Evolutionary conservation across 2,329 filamentous ascomycete genomes (phyloP).

Genomic region (Alternaria alternata): DNA sequence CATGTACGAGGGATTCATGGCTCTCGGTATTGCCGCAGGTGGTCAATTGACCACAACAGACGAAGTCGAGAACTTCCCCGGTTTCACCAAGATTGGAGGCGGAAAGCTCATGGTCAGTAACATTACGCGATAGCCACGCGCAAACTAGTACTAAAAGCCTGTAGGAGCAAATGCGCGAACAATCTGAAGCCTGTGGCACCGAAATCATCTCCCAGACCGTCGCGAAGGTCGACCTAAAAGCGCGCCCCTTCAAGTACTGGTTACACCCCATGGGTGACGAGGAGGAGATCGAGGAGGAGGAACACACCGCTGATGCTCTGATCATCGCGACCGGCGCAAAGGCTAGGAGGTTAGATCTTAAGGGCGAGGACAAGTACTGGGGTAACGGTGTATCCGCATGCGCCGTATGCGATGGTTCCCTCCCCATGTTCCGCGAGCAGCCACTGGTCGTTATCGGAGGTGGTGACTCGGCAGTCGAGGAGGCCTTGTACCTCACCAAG

Average conservation of each 20-base stretch:
- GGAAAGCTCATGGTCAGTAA: conserved; percentile 78
- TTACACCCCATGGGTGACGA: conserved; percentile 77
- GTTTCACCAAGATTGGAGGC: conserved; percentile 91
- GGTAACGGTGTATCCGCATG: conserved; percentile 96
- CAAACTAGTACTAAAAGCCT: conserved; percentile 19
- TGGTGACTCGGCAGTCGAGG: conserved; percentile 95
- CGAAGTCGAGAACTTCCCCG: conserved; percentile 97
- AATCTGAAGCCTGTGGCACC: conserved; percentile 92
- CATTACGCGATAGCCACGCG: background rate
- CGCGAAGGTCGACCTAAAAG: conserved; percentile 80
- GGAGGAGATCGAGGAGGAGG: conserved; percentile 72
- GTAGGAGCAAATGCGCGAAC: conserved; percentile 86
- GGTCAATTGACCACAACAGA: conserved; percentile 98
- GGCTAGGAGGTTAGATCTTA: conserved; percentile 80
- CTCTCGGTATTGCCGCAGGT: conserved; percentile 93
- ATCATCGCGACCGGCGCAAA: conserved; percentile 97
- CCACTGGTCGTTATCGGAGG: conserved; percentile 95
- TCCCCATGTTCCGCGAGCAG: conserved; percentile 97
- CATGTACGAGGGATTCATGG: conserved; percentile 97
- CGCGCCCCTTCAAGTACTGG: conserved; percentile 91
- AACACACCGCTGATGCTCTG: conserved; percentile 86
- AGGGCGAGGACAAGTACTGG: conserved; percentile 96
- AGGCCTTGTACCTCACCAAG: conserved; percentile 97
- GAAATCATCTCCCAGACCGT: conserved; percentile 94
- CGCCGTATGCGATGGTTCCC: conserved; percentile 95